Evolutionary conservation across 2,329 filamentous ascomycete species (phyloP).

Genomic region (Aspergillus glaucus): DNA sequence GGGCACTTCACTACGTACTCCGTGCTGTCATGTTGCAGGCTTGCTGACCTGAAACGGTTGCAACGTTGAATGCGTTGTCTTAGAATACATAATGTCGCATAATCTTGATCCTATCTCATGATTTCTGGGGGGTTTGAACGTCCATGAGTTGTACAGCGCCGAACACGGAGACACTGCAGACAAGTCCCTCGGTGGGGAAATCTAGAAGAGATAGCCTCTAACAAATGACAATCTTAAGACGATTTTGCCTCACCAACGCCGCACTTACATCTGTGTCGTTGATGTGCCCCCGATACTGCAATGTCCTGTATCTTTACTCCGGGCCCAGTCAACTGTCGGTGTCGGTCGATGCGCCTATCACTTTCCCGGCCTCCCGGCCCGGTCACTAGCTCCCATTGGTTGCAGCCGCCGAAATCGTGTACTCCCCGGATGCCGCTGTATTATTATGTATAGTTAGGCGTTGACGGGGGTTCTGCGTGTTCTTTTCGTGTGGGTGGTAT

Average conservation of each 20-base stretch:
- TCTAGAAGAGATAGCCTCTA: neutral
- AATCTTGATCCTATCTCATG: neutral
- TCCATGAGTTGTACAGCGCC: neutral
- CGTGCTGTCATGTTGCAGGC: too few species aligned
- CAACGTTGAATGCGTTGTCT: too few species aligned
- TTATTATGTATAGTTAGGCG: neutral
- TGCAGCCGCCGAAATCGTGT: neutral
- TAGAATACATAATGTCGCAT: too few species aligned
- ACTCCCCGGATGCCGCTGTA: neutral
- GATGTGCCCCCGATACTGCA: neutral
- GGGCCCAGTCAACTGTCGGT: neutral
- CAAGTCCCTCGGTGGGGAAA: neutral
- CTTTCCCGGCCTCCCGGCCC: neutral
- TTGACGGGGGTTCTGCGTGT: neutral
- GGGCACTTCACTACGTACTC: too few species aligned
- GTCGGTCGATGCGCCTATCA: neutral
- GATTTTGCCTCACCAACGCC: neutral
- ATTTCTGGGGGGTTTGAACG: neutral
- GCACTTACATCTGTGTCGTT: neutral
- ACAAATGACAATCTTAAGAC: neutral
- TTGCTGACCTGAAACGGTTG: too few species aligned
- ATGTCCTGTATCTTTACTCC: neutral
- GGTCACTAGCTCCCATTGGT: neutral
- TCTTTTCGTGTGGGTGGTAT: neutral
- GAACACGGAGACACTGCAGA: neutral